A percentile compares a stretch with the other conserved stretches of the same genome.
phyloP scores from a whole-genome alignment of 1,284 basidiomycete species.

The Anthracocystis setariae region DNA sequence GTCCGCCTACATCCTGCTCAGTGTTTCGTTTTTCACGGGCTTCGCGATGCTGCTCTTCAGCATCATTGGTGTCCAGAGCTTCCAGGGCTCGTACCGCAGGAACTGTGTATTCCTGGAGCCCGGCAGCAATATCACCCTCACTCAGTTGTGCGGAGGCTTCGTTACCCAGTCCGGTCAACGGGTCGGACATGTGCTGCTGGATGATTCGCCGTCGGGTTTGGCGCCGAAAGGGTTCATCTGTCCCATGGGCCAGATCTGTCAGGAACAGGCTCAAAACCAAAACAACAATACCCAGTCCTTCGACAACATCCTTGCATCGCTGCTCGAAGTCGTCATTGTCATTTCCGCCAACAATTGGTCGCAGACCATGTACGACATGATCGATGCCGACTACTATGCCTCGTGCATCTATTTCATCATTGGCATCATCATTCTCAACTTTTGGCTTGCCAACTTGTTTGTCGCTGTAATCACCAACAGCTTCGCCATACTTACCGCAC shows the following conservation, averaged over 20 bases:
- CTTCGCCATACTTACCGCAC: slow-evolving; percentile 86
- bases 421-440: slow-evolving; percentile 69
- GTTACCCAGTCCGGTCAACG: slow-evolving; percentile 21
- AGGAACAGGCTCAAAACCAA: slow-evolving; percentile 73
- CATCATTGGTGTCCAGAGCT: slow-evolving; percentile 66
- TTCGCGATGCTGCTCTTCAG: slow-evolving; percentile 91
- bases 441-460: slow-evolving; percentile 83
- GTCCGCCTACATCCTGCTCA: slow-evolving; percentile 85
- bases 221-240: slow-evolving; percentile 66
- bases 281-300: slow-evolving; percentile 79
- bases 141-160: slow-evolving; percentile 64
- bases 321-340: slow-evolving; percentile 85
- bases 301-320: slow-evolving; percentile 85
- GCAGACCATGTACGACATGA: slow-evolving; percentile 86
- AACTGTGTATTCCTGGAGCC: slow-evolving; percentile 63
- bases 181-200: slow-evolving; percentile 27
- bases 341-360: slow-evolving; percentile 74
- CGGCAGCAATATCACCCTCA: slow-evolving; percentile 53
- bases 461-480: slow-evolving; percentile 97
- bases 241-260: slow-evolving; percentile 65
- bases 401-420: slow-evolving; percentile 89
- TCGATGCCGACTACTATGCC: slow-evolving; percentile 89
- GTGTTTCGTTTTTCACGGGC: slow-evolving; percentile 87
- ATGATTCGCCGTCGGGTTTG: slow-evolving; percentile 29
- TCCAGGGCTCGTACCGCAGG: slow-evolving; percentile 65